Conservation (phyloP, 2,329 filamentous ascomycete species). For the Monosporascus cannonballus region DNA sequence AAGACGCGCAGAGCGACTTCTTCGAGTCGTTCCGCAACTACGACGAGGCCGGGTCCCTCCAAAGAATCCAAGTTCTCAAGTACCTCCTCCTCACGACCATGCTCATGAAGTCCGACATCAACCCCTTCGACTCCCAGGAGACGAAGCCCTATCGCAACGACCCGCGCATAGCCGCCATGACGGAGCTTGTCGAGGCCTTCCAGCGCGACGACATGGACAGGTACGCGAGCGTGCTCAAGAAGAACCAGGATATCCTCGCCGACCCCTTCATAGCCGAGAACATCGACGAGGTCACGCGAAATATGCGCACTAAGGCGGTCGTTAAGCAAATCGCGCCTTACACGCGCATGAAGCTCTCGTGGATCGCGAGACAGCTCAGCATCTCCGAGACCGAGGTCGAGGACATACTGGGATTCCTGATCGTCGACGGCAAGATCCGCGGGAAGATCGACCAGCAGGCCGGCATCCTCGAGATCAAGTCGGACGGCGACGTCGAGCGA, state of each 20-base stretch:
- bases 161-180: conserved; percentile 93
- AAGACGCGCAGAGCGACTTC: conserved; percentile 93
- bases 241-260: conserved; percentile 80
- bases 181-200: conserved; percentile 91
- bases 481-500: conserved; percentile 66
- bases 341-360: conserved; percentile 80
- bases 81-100: conserved; percentile 95
- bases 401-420: conserved; percentile 92
- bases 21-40: conserved; percentile 99
- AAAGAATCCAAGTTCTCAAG: conserved; percentile 94
- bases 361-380: conserved; percentile 82
- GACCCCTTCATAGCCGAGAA: conserved; percentile 98
- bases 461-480: conserved; percentile 76
- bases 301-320: conserved; percentile 95
- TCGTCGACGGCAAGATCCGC: conserved; percentile 80
- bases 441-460: conserved; percentile 86
- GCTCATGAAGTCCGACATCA: conserved; percentile 98
- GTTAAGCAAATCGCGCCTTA: conserved; percentile 92
- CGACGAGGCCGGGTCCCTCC: conserved; percentile 92
- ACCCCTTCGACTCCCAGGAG: conserved; percentile 97
- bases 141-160: conserved; percentile 98
- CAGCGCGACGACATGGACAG: conserved; percentile 89
- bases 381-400: conserved; percentile 87
- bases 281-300: conserved; percentile 96
- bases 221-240: conserved; percentile 82